Evolutionary conservation across 192 early-diverging fungal species (phyloP).

Genomic region (Ambispora gerdemannii): DNA sequence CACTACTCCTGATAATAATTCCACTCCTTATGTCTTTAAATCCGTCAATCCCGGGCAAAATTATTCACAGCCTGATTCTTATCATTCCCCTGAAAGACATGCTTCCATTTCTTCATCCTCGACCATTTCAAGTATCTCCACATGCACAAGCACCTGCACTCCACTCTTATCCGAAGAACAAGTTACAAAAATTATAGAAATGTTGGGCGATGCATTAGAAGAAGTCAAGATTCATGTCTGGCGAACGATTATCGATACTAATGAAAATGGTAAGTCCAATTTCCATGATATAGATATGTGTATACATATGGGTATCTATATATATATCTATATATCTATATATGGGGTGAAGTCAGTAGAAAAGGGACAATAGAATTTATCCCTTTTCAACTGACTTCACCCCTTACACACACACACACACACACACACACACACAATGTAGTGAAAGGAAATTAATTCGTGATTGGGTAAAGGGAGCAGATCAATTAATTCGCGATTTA

Average conservation of each 20-base stretch:
- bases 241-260: not conserved
- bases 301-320: not conserved
- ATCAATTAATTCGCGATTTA: too few species aligned
- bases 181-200: conserved; percentile 20
- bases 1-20: conserved; percentile 5
- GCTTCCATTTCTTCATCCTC: conserved; percentile 1
- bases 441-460: too few species aligned
- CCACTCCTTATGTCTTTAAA: not conserved
- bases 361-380: not conserved
- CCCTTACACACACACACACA: not conserved
- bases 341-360: not conserved
- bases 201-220: conserved; percentile 12
- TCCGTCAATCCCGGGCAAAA: not conserved
- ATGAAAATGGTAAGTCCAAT: not conserved
- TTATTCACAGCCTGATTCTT: too few species aligned
- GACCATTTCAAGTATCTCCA: not conserved
- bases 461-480: too few species aligned
- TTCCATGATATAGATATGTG: not conserved
- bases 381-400: not conserved
- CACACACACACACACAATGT: too few species aligned
- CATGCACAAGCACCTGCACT: not conserved
- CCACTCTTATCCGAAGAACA: conserved; percentile 12
- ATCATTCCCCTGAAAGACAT: not conserved
- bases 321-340: not conserved
- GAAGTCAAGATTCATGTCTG: conserved; percentile 15